phyloP scores from a whole-genome alignment of 2,329 filamentous ascomycete species.

The Botrytis sinoallii region DNA sequence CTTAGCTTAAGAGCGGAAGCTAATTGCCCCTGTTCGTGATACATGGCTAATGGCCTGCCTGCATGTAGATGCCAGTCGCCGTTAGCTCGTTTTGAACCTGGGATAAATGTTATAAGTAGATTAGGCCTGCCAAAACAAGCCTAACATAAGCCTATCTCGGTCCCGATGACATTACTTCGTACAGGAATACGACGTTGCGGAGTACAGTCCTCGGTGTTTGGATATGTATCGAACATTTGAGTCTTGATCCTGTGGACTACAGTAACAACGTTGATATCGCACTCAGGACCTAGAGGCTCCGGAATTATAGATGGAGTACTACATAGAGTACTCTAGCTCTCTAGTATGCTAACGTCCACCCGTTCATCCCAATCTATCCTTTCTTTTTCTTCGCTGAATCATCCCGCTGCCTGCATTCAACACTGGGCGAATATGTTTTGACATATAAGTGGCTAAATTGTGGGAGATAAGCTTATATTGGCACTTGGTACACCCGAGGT shows the following conservation, averaged over 20 bases:
- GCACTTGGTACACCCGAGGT: background rate
- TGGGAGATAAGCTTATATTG: background rate
- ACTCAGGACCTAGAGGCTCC: background rate
- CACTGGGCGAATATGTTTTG: too few species aligned
- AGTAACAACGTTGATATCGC: too few species aligned
- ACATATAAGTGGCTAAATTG: background rate
- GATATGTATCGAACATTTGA: too few species aligned
- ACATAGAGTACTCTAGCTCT: background rate
- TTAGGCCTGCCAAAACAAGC: background rate
- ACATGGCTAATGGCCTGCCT: background rate
- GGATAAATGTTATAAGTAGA: background rate
- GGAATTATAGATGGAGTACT: background rate
- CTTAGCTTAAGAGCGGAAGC: background rate
- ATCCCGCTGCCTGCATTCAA: background rate
- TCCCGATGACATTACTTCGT: background rate
- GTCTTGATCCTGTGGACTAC: too few species aligned
- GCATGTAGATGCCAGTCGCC: background rate
- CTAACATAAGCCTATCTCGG: background rate
- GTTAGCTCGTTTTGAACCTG: background rate
- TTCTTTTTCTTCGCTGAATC: background rate
- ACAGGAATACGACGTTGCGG: too few species aligned
- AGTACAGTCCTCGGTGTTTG: too few species aligned
- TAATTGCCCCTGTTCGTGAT: background rate
- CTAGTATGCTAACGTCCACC: background rate
- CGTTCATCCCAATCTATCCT: background rate